Base-by-base conservation (phyloP, 1,284 basidiomycete genomes). In the Cystobasidium slooffiae region DNA sequence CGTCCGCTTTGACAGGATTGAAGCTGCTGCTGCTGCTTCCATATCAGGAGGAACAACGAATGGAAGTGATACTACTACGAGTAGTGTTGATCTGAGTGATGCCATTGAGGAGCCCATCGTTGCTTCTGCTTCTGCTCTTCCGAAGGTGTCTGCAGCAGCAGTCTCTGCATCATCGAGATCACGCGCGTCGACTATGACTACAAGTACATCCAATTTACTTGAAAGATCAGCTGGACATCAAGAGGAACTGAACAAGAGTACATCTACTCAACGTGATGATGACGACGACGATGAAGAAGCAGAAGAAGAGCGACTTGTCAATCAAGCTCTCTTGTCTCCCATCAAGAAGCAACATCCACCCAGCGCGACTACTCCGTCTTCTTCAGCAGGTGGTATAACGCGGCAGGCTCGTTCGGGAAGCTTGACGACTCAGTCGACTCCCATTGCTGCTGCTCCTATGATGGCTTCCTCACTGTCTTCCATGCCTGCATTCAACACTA, bases 1-100 rank as follows among this genome's bases (percentile, higher is more conserved):
- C 64, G 75, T 74, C 49, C 61, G 20, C 2, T 70, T 80, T n/a
- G 77, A 78, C 55, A 39, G 53, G 14, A 77, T 80, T 63, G 79
- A 80, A 64, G 77, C 76, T 6, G 69, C 69, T 22, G 69, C 69
- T 22, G 39, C 47, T 22, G 31, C 51, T 56, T 31, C 39, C 61
- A 20, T 44, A 63, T 41, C n/a, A 63, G n/a, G n/a, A 63, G n/a
- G n/a, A 18, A 51, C 49, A 6, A 20, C 49, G 49, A 20, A 16
- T 16, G 44, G 43, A 16, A 63, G 47, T 43, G 61, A 63, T 41
- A 63, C 43, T 9, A 63, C 43, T 41, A 43, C 61, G 12, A 31
- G 37, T 9, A 51, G 44, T 24, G 43, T 51, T 6, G 47, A 47
- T 14, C 43, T 51, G 8, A 44, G 43, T n/a, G 61, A 63, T 24